Percentiles rank a stretch among this genome's conserved stretches.
Conservation (phyloP, 306 rosid species). For the Cyclanthera cordifolia region DNA sequence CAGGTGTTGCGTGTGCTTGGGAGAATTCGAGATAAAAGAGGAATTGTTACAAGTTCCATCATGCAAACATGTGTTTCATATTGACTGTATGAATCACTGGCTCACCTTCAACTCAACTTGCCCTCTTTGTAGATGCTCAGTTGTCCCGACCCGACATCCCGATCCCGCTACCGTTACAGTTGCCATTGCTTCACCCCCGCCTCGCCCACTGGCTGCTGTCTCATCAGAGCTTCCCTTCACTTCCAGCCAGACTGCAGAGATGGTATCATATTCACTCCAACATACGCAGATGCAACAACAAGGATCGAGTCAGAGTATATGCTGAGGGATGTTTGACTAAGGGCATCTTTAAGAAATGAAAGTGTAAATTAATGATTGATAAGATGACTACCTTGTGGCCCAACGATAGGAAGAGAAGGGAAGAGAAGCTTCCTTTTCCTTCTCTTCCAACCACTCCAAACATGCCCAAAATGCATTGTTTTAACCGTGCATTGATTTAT, state of each 20-base stretch:
- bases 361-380: too few relatives aligned
- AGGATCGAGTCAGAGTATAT: conserved; percentile 14
- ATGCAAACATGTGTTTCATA: conserved; percentile 76
- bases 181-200: neutral
- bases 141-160: conserved; percentile 22
- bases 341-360: too few relatives aligned
- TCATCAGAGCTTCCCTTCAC: neutral
- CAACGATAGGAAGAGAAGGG: too few relatives aligned
- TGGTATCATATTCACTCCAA: neutral
- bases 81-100: conserved; percentile 66
- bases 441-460: too few relatives aligned
- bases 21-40: conserved; percentile 65
- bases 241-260: conserved; percentile 15
- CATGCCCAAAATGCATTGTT: too few relatives aligned
- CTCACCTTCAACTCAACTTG: conserved; percentile 63
- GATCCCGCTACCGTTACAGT: neutral
- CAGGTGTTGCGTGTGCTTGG: conserved; percentile 83
- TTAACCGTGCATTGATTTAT: too few relatives aligned
- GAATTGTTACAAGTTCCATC: conserved; percentile 54
- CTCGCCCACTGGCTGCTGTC: neutral
- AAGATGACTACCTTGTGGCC: too few relatives aligned
- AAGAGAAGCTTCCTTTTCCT: too few relatives aligned
- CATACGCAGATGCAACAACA: conserved; percentile 16
- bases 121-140: conserved; percentile 69
- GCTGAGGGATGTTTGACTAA: too few relatives aligned